Percentiles rank a stretch among this genome's conserved stretches.
phyloP scores from a whole-genome alignment of 768 basidiomycete genomes.

The Termitomyces sp. region DNA sequence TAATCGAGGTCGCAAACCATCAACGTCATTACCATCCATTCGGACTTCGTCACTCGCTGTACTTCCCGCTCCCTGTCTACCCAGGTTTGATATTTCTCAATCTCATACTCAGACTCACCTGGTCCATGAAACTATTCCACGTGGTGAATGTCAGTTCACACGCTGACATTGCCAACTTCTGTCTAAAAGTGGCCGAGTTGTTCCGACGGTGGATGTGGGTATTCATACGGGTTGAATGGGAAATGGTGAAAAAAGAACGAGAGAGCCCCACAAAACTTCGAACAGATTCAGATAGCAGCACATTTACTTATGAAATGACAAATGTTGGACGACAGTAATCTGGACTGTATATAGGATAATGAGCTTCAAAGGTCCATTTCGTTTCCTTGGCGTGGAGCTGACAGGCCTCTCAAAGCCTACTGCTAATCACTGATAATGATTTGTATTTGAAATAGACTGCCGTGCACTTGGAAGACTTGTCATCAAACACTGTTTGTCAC shows the following conservation, averaged over 20 bases:
- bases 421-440: slow-evolving; percentile 5
- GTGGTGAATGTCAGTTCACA: slow-evolving; percentile 79
- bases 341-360: slow-evolving; percentile 8
- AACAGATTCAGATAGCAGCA: slow-evolving; percentile 20
- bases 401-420: not conserved
- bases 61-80: slow-evolving; percentile 81
- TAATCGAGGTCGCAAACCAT: slow-evolving; percentile 11
- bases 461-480: not conserved
- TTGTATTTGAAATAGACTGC: not conserved
- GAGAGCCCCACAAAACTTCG: slow-evolving; percentile 22
- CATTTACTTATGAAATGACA: slow-evolving; percentile 35
- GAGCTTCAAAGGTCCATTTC: not conserved
- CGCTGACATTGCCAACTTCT: slow-evolving; percentile 79
- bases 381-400: not conserved
- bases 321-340: slow-evolving; percentile 18
- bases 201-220: slow-evolving; percentile 97
- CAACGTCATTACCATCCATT: slow-evolving; percentile 43
- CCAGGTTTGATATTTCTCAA: slow-evolving; percentile 80
- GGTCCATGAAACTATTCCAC: slow-evolving; percentile 87
- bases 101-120: slow-evolving; percentile 85
- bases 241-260: slow-evolving; percentile 59
- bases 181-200: slow-evolving; percentile 87
- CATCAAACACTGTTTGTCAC: not conserved
- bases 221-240: slow-evolving; percentile 96
- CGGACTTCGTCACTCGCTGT: slow-evolving; percentile 70